Conservation (phyloP, 2,329 filamentous ascomycete genomes). For the Rhynchosporium secalis region DNA sequence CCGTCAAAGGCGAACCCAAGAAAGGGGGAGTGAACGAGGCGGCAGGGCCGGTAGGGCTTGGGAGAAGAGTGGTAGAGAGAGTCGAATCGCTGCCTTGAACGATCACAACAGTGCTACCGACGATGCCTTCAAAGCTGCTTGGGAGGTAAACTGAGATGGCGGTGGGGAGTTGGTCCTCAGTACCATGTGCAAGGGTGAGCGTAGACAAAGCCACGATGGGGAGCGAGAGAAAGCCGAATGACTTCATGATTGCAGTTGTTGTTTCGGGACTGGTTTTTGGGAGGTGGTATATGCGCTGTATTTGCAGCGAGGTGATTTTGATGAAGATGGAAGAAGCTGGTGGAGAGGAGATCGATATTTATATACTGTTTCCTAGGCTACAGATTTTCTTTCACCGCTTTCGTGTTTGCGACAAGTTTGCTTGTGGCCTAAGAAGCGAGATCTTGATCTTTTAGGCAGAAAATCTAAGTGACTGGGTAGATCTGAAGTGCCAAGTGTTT, state of each 20-base stretch:
- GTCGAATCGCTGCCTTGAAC: not conserved
- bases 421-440: not conserved
- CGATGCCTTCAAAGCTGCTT: not conserved
- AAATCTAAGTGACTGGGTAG: too few relatives aligned
- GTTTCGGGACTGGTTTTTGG: not conserved
- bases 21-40: not conserved
- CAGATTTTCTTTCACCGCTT: not conserved
- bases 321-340: not conserved
- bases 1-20: not conserved
- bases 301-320: not conserved
- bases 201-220: not conserved
- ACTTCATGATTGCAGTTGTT: conserved; percentile 2
- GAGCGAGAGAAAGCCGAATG: not conserved
- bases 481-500: too few relatives aligned
- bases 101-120: not conserved
- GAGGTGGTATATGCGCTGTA: not conserved
- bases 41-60: not conserved
- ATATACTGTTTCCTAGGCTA: not conserved
- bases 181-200: not conserved
- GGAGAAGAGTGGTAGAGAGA: not conserved
- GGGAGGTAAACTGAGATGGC: conserved; percentile 1
- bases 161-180: not conserved
- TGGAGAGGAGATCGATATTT: not conserved
- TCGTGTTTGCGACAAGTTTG: not conserved
- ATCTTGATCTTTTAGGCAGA: not conserved